Percentiles rank a stretch among this genome's conserved stretches.
phyloP scores from a whole-genome alignment of 108 stramenopile genomes.

The Skeletonema menzelii region DNA sequence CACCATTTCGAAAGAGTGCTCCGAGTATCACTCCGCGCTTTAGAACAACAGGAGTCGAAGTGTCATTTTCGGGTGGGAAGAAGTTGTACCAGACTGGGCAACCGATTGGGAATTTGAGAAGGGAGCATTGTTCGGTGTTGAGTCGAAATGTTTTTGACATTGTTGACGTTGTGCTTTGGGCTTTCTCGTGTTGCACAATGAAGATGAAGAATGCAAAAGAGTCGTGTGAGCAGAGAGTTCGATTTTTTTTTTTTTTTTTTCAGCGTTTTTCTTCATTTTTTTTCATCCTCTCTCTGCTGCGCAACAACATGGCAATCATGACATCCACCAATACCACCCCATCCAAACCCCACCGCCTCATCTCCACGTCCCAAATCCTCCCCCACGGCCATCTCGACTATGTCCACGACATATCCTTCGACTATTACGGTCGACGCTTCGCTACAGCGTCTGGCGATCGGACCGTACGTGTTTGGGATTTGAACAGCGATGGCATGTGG shows the following conservation, averaged over 20 bases:
- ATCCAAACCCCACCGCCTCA: conserved; percentile 6
- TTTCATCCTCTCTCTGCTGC: too few species aligned
- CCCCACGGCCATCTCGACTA: conserved; percentile 73
- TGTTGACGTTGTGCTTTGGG: too few species aligned
- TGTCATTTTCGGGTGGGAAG: neutral
- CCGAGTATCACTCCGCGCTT: neutral
- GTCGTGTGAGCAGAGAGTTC: too few species aligned
- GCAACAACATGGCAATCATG: neutral
- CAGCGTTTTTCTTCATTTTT: too few species aligned
- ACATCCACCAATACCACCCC: neutral
- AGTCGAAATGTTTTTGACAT: neutral
- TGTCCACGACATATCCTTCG: conserved; percentile 86
- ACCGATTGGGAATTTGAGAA: neutral
- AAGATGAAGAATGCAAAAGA: too few species aligned
- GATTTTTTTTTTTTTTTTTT: too few species aligned
- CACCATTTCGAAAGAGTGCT: neutral
- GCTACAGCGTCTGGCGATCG: conserved; percentile 91
- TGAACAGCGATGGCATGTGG: conserved; percentile 65
- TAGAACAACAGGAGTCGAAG: neutral
- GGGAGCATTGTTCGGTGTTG: neutral
- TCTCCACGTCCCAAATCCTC: conserved; percentile 38
- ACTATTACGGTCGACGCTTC: conserved; percentile 93
- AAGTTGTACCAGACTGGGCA: conserved; percentile 4
- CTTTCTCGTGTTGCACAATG: too few species aligned
- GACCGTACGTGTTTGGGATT: conserved; percentile 88